Evolutionary conservation across 345 rosid species (phyloP).

Genomic region (Boechera retrofracta): DNA sequence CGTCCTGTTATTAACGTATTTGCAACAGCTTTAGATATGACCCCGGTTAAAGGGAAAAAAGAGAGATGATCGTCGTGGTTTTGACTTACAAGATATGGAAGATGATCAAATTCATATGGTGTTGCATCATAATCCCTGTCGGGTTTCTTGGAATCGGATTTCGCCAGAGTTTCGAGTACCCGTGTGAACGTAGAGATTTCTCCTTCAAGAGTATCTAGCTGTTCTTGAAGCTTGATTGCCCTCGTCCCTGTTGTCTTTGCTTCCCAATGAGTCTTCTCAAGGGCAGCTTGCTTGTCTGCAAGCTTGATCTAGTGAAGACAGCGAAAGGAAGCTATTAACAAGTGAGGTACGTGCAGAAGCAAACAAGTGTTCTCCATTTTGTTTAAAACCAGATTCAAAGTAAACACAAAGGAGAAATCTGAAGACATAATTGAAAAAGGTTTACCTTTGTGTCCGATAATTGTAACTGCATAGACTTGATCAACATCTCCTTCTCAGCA

Average conservation of each 20-base stretch:
- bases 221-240: conserved; percentile 77
- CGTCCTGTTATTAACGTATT: conserved; percentile 52
- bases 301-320: conserved; percentile 68
- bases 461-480: conserved; percentile 73
- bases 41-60: background rate
- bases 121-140: conserved; percentile 63
- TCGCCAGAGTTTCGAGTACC: conserved; percentile 67
- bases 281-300: conserved; percentile 95
- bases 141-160: conserved; percentile 44
- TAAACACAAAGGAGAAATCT: conserved; percentile 3
- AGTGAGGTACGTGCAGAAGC: background rate
- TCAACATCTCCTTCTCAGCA: conserved; percentile 68
- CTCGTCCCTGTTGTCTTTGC: conserved; percentile 68
- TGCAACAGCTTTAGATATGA: conserved; percentile 26
- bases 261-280: conserved; percentile 94
- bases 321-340: conserved; percentile 24
- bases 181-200: conserved; percentile 63
- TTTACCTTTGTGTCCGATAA: conserved; percentile 90
- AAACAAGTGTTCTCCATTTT: conserved; percentile 12
- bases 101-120: conserved; percentile 57
- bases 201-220: conserved; percentile 66
- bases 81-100: conserved; percentile 66
- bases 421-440: background rate
- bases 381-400: conserved; percentile 15
- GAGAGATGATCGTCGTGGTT: background rate